phyloP scores from a whole-genome alignment of 2,329 filamentous ascomycete genomes.

The Dactylellina drechsleri region DNA sequence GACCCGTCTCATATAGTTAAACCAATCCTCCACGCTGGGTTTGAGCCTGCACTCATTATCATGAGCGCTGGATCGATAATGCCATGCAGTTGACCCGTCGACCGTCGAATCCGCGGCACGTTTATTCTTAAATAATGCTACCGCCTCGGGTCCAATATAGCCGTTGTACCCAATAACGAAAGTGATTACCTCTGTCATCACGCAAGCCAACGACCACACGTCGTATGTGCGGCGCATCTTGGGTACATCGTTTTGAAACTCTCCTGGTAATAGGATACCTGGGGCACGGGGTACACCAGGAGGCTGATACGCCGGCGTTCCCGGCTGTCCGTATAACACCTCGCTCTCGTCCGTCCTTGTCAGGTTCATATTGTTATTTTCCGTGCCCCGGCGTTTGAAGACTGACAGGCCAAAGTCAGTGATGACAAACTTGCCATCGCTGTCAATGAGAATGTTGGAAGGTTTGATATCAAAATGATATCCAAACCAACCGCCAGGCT shows the following conservation, averaged over 20 bases:
- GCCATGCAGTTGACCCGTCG: conserved; percentile 35
- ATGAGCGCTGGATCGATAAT: conserved; percentile 35
- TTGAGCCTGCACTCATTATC: conserved; percentile 31
- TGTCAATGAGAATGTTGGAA: conserved; percentile 91
- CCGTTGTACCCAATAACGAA: conserved; percentile 33
- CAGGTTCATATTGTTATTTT: conserved; percentile 3
- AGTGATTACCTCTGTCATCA: conserved; percentile 43
- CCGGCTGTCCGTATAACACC: conserved; percentile 35
- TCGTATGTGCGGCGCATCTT: conserved; percentile 50
- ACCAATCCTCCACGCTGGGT: conserved; percentile 41
- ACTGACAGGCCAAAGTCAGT: conserved; percentile 99
- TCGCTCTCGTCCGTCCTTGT: conserved; percentile 37
- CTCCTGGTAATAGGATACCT: conserved; percentile 20
- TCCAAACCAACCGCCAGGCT: conserved; percentile 38
- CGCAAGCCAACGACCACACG: conserved; percentile 47
- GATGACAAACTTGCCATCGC: conserved; percentile 82
- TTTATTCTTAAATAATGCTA: conserved; percentile 28
- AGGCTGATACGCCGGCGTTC: conserved; percentile 42
- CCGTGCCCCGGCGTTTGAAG: conserved; percentile 63
- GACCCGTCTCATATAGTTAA: conserved; percentile 28
- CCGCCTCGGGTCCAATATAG: conserved; percentile 24
- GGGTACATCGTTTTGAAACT: conserved; percentile 26
- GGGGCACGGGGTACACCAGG: conserved; percentile 29
- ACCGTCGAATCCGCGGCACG: conserved; percentile 37
- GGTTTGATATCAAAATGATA: conserved; percentile 97